These are phyloP conservation scores for Phaseolus coccineus DNA, from an alignment of 331 rosid species.

Conservation along the genomic window DNA sequence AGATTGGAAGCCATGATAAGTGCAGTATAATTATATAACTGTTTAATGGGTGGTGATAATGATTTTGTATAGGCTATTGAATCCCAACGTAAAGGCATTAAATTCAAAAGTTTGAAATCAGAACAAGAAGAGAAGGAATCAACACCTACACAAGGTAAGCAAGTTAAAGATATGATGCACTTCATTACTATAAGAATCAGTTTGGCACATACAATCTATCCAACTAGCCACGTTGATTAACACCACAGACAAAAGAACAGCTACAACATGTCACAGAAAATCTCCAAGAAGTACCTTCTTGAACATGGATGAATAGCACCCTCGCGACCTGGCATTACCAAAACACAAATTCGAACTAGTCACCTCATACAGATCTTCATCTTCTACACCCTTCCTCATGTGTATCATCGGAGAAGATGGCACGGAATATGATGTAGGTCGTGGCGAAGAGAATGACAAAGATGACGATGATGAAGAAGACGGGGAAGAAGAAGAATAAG, in stretches of 20 bases:
- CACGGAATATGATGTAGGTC: constrained; percentile 48
- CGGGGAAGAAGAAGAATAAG: constrained; percentile 6
- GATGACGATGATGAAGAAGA: constrained; percentile 47
- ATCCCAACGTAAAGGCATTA: neutral
- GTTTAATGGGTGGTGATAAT: neutral
- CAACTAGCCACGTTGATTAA: constrained; percentile 6
- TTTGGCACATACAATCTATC: constrained; percentile 42
- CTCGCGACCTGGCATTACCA: constrained; percentile 45
- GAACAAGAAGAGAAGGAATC: constrained; percentile 17
- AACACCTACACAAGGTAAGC: neutral
- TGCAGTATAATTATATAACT: neutral
- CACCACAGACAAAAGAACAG: neutral
- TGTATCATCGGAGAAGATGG: constrained; percentile 58
- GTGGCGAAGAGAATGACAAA: constrained; percentile 31
- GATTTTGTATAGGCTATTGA: neutral
- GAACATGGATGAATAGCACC: constrained; percentile 56
- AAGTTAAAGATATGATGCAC: constrained; percentile 25
- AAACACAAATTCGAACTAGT: constrained; percentile 48
- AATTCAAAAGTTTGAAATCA: neutral
- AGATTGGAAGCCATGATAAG: neutral
- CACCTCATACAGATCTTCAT: constrained; percentile 47
- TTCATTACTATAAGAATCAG: constrained; percentile 37
- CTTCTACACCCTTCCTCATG: constrained; percentile 28
- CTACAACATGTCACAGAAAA: constrained; percentile 26
- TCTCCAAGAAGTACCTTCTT: constrained; percentile 62